Percentiles rank a stretch among this genome's conserved stretches.
phyloP scores from a whole-genome alignment of 106 monocot species.

The Apostasia shenzhenica region DNA sequence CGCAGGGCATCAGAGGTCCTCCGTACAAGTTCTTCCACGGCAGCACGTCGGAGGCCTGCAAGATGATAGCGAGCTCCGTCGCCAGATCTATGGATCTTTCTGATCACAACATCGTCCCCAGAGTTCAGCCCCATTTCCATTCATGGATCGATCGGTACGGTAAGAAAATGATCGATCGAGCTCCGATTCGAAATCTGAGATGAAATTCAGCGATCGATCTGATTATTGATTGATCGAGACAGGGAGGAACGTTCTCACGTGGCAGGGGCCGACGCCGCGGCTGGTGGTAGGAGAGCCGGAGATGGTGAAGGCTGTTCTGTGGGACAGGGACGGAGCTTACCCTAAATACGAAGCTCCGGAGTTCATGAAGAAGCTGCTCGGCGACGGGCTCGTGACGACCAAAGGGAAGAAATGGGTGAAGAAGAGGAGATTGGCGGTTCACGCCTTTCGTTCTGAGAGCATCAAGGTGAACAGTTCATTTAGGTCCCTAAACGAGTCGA shows the following conservation, averaged over 20 bases:
- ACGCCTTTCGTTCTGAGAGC: slow-evolving; percentile 15
- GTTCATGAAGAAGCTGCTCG: slow-evolving; percentile 12
- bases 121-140: slow-evolving; percentile 9
- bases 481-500: too few species aligned
- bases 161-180: background rate
- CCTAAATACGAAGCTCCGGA: background rate
- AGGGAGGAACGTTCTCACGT: slow-evolving; percentile 19
- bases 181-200: background rate
- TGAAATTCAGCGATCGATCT: background rate
- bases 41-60: slow-evolving; percentile 9
- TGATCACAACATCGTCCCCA: background rate
- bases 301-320: slow-evolving; percentile 12
- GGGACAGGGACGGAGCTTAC: slow-evolving; percentile 9
- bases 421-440: slow-evolving; percentile 16
- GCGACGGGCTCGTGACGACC: slow-evolving; percentile 14
- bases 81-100: slow-evolving; percentile 4
- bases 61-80: background rate
- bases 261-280: slow-evolving; percentile 13
- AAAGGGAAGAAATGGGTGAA: slow-evolving; percentile 13
- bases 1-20: slow-evolving; percentile 17
- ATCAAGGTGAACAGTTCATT: slow-evolving; percentile 2
- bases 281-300: slow-evolving; percentile 12
- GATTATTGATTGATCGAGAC: too few species aligned
- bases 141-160: slow-evolving; percentile 10
- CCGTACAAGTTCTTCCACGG: slow-evolving; percentile 10